Percentiles rank a stretch among this genome's conserved stretches.
phyloP scores from a whole-genome alignment of 169 alveolate genomes.

The Plasmodium relictum region DNA sequence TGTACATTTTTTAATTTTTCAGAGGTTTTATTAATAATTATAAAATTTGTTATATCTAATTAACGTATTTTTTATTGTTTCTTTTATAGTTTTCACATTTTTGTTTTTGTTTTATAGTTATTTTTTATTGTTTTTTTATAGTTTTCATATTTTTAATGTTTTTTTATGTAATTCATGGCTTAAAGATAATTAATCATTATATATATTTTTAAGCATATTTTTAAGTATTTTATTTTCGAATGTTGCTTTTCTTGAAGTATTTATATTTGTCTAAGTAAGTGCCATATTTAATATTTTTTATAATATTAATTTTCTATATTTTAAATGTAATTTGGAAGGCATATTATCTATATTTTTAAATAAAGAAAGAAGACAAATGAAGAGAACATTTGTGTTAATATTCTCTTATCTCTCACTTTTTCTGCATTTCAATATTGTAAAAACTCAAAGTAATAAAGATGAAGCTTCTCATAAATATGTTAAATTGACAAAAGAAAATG shows the following conservation, averaged over 20 bases:
- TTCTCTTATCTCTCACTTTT: slow-evolving; percentile 40
- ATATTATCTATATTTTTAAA: slow-evolving; percentile 12
- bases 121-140: slow-evolving; percentile 13
- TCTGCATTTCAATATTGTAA: slow-evolving; percentile 30
- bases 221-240: background rate
- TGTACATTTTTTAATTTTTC: slow-evolving; percentile 9
- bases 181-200: slow-evolving; percentile 19
- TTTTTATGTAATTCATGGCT: slow-evolving; percentile 22
- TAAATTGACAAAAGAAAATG: slow-evolving; percentile 2
- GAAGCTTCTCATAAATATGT: slow-evolving; percentile 25
- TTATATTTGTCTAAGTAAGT: slow-evolving; percentile 7
- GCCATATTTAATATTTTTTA: slow-evolving; percentile 23
- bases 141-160: slow-evolving; percentile 13
- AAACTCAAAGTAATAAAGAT: slow-evolving; percentile 25
- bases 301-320: slow-evolving; percentile 32
- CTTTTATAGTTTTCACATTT: slow-evolving; percentile 1
- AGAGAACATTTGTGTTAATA: slow-evolving; percentile 47
- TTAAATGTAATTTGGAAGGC: slow-evolving; percentile 34
- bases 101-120: slow-evolving; percentile 4
- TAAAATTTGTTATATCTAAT: slow-evolving; percentile 33
- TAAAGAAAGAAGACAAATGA: slow-evolving; percentile 62
- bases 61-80: slow-evolving; percentile 13
- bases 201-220: background rate
- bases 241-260: slow-evolving; percentile 54
- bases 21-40: background rate